Conservation (phyloP, 2,329 filamentous ascomycete genomes). For the Ramularia collo-cygni region DNA sequence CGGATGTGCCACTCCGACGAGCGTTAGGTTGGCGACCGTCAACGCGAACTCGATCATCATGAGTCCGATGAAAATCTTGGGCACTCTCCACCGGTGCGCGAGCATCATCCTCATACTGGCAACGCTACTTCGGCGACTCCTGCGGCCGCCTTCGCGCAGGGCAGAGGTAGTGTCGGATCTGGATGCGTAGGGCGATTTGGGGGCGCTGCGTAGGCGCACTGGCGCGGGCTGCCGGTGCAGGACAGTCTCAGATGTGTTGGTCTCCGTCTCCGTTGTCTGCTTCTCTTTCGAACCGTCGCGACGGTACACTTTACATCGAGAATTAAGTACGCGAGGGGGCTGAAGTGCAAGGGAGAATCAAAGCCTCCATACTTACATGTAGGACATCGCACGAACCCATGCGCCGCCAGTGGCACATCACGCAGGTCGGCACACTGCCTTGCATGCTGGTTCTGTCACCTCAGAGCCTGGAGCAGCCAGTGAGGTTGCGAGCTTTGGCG, state of each 20-base stretch:
- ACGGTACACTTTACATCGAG: too few species aligned
- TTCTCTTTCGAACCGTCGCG: too few species aligned
- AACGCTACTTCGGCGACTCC: too few species aligned
- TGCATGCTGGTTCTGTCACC: slow-evolving; percentile 6
- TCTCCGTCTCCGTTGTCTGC: too few species aligned
- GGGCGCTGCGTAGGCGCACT: too few species aligned
- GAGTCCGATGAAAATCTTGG: slow-evolving; percentile 47
- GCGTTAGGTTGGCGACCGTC: slow-evolving; percentile 58
- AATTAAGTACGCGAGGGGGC: not conserved
- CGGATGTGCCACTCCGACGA: slow-evolving; percentile 68
- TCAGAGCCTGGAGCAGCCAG: slow-evolving; percentile 4
- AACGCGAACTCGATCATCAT: slow-evolving; percentile 60
- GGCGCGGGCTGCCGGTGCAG: too few species aligned
- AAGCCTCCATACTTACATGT: slow-evolving; percentile 1
- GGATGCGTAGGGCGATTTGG: too few species aligned
- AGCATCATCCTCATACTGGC: slow-evolving; percentile 9
- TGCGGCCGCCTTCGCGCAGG: too few species aligned
- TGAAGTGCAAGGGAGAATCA: not conserved
- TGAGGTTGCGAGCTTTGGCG: slow-evolving; percentile 2
- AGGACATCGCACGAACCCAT: too few species aligned
- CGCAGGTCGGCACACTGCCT: slow-evolving; percentile 9
- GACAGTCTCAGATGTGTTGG: too few species aligned
- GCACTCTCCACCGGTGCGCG: slow-evolving; percentile 49
- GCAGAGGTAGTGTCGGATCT: too few species aligned
- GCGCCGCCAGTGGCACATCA: slow-evolving; percentile 2